These are phyloP conservation scores for Goffeauzyma gilvescens DNA, from an alignment of 768 basidiomycete genomes.

Conservation along the genomic window DNA sequence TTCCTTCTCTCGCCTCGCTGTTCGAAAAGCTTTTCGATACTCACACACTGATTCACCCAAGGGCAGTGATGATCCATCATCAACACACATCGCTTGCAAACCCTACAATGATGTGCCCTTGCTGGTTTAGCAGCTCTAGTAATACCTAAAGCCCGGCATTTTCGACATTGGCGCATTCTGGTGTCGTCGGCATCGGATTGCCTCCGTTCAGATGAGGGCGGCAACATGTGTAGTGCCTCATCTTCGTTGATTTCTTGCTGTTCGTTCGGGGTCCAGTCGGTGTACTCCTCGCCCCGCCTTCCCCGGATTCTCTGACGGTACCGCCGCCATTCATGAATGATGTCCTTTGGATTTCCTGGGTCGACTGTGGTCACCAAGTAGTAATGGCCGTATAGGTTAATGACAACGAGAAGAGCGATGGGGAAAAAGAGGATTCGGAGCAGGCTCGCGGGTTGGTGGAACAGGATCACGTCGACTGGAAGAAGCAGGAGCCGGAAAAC, in stretches of 20 bases:
- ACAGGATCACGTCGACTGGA: conserved; percentile 60
- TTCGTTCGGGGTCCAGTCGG: too few relatives aligned
- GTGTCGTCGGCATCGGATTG: not conserved
- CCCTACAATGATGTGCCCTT: conserved; percentile 76
- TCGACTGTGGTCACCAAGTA: conserved; percentile 59
- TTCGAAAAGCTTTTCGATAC: too few relatives aligned
- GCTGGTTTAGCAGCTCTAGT: not conserved
- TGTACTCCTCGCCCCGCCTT: not conserved
- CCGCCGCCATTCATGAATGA: conserved; percentile 2
- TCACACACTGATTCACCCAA: conserved; percentile 75
- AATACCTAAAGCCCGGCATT: not conserved
- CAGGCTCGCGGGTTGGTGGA: conserved; percentile 43
- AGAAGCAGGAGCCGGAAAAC: not conserved
- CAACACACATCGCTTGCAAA: conserved; percentile 74
- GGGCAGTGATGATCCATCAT: conserved; percentile 34
- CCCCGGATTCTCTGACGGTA: not conserved
- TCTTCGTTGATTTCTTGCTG: too few relatives aligned
- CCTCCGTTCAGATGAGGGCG: too few relatives aligned
- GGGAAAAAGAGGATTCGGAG: conserved; percentile 40
- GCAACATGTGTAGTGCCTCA: too few relatives aligned
- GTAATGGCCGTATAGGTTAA: conserved; percentile 66
- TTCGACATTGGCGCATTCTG: not conserved
- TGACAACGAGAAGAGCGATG: conserved; percentile 50
- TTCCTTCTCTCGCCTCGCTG: too few relatives aligned
- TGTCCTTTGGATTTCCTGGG: conserved; percentile 68